Percentiles rank a stretch among this genome's conserved stretches.
These are phyloP conservation scores for Geotrichum phurueaensis DNA, from an alignment of 1,139 yeast genomes.

Conservation along the genomic window DNA sequence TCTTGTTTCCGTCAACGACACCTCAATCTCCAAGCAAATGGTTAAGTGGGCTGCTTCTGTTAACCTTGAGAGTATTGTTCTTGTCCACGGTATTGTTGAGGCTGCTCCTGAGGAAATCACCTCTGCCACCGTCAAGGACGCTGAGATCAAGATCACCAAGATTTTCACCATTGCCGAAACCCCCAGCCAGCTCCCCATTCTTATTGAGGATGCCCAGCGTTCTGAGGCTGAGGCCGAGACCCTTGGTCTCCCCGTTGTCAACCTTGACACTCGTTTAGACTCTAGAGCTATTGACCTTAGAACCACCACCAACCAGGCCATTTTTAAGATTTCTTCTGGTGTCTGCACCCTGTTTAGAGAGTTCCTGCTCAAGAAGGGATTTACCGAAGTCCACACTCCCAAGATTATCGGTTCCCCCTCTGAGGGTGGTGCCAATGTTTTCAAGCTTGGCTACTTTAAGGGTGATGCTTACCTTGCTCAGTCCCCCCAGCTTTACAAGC, in stretches of 20 bases:
- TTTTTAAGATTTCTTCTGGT: constrained; percentile 88
- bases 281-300: constrained; percentile 92
- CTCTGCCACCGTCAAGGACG: constrained; percentile 87
- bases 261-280: constrained; percentile 92
- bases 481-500: constrained; percentile 96
- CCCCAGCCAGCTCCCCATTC: constrained; percentile 86
- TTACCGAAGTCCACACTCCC: constrained; percentile 93
- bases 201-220: constrained; percentile 93
- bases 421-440: constrained; percentile 97
- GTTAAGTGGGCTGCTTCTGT: constrained; percentile 91
- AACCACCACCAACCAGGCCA: constrained; percentile 95
- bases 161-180: constrained; percentile 77
- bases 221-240: constrained; percentile 93
- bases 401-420: constrained; percentile 91
- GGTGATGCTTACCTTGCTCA: constrained; percentile 91
- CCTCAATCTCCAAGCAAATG: constrained; percentile 82
- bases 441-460: constrained; percentile 88
- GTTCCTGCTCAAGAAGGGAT: constrained; percentile 59
- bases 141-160: constrained; percentile 72
- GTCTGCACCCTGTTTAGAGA: constrained; percentile 86
- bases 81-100: constrained; percentile 77
- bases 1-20: constrained; percentile 62
- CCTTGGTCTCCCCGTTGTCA: constrained; percentile 85
- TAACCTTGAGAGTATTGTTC: constrained; percentile 82
- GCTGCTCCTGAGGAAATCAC: constrained; percentile 84